A percentile compares a stretch with the other conserved stretches of the same genome.
These are phyloP conservation scores for Teunomyces stri DNA, from an alignment of 805 yeast genomes.

Conservation along the genomic window DNA sequence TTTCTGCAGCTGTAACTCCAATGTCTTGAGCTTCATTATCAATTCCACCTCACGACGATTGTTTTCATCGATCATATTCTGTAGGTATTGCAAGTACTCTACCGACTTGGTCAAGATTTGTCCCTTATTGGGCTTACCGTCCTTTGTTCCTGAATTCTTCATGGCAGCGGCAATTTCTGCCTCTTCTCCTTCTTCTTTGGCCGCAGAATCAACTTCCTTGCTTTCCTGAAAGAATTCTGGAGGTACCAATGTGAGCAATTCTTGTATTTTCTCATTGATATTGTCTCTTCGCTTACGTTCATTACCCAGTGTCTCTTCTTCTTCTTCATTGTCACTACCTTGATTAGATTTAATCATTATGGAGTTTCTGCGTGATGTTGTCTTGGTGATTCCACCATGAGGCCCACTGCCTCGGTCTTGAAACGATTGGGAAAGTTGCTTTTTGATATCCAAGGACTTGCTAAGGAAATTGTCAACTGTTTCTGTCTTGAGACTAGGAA, in stretches of 20 bases:
- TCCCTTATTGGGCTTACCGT: constrained; percentile 84
- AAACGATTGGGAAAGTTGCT: constrained; percentile 41
- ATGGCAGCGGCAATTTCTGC: constrained; percentile 29
- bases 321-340: constrained; percentile 17
- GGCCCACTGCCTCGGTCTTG: constrained; percentile 14
- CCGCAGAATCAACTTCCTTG: constrained; percentile 15
- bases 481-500: constrained; percentile 31
- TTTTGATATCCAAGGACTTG: constrained; percentile 37
- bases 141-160: constrained; percentile 60
- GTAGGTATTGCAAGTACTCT: constrained; percentile 65
- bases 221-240: constrained; percentile 36
- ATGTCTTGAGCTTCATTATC: constrained; percentile 53
- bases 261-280: constrained; percentile 45
- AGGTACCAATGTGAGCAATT: constrained; percentile 38
- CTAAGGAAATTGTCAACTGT: constrained; percentile 24
- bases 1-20: constrained; percentile 46
- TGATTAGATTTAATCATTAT: constrained; percentile 22
- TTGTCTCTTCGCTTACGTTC: constrained; percentile 44
- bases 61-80: constrained; percentile 70
- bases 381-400: constrained; percentile 36
- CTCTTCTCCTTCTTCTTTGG: constrained; percentile 13
- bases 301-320: constrained; percentile 31
- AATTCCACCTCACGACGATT: constrained; percentile 79
- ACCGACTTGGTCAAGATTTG: constrained; percentile 75
- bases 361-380: constrained; percentile 37